Percentiles rank a stretch among this genome's conserved stretches.
These are phyloP conservation scores for Epicoccum nigrum DNA, from an alignment of 2,329 filamentous ascomycete species.

Conservation along the genomic window DNA sequence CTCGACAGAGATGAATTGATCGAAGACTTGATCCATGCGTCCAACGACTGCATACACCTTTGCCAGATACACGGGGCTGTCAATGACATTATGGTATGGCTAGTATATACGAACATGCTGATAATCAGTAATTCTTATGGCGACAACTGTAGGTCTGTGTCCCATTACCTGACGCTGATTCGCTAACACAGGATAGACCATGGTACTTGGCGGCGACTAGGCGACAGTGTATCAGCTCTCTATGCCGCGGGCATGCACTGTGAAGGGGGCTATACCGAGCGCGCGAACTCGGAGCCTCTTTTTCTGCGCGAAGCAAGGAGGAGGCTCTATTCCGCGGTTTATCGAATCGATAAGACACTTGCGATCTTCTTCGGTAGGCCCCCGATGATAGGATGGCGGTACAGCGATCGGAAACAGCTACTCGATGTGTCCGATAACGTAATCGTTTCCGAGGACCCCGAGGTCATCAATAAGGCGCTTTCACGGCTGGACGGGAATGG, in stretches of 20 bases:
- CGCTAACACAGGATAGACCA: constrained; percentile 34
- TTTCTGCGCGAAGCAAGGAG: constrained; percentile 42
- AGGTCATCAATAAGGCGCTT: constrained; percentile 32
- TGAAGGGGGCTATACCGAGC: constrained; percentile 35
- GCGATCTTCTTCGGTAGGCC: constrained; percentile 45
- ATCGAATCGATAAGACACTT: constrained; percentile 42
- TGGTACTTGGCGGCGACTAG: constrained; percentile 42
- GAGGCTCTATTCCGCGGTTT: constrained; percentile 37
- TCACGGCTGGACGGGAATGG: constrained; percentile 38
- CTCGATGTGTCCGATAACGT: constrained; percentile 42
- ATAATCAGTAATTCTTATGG: constrained; percentile 44
- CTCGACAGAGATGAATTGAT: constrained; percentile 41
- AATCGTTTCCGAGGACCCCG: constrained; percentile 31
- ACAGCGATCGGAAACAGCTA: constrained; percentile 39
- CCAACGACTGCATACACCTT: constrained; percentile 44
- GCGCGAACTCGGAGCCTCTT: constrained; percentile 28
- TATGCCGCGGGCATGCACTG: constrained; percentile 46
- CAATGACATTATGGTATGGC: constrained; percentile 46
- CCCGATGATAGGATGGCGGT: constrained; percentile 43
- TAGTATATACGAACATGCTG: constrained; percentile 40
- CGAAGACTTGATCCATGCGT: constrained; percentile 44
- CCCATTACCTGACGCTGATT: not conserved
- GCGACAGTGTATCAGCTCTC: constrained; percentile 36
- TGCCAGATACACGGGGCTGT: constrained; percentile 45
- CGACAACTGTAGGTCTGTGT: constrained; percentile 38